Conservation (phyloP, 371 early-diverging fungal species). For the Mucor irregularis region DNA sequence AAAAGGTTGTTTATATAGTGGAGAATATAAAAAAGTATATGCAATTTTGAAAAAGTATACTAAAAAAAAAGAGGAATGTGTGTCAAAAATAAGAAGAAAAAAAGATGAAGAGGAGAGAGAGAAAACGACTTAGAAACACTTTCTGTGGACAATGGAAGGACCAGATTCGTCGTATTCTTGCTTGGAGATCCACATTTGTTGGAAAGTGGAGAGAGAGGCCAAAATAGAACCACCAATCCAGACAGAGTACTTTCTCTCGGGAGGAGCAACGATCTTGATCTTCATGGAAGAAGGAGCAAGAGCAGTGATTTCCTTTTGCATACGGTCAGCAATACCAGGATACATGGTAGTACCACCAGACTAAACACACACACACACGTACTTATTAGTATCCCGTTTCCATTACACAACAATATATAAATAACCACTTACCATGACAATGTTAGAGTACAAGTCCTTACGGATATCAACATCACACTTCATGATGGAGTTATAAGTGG, state of each 20-base stretch:
- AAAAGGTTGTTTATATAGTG: not conserved
- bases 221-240: constrained; percentile 99
- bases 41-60: not conserved
- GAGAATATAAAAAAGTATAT: no score
- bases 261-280: constrained; percentile 99
- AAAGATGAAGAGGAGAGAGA: not conserved
- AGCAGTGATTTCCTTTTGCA: constrained; percentile 98
- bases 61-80: not conserved
- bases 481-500: constrained; percentile 95
- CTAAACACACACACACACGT: constrained; percentile 10
- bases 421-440: constrained; percentile 72
- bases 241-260: constrained; percentile 99
- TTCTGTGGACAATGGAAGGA: constrained; percentile 98
- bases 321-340: constrained; percentile 97
- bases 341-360: constrained; percentile 92
- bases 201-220: constrained; percentile 99
- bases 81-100: constrained; percentile 1
- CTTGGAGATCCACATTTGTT: constrained; percentile 97
- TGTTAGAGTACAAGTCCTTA: constrained; percentile 95
- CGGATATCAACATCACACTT: constrained; percentile 98
- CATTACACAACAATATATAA: no score
- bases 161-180: constrained; percentile 98
- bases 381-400: constrained; percentile 7
- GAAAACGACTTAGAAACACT: constrained; percentile 85
- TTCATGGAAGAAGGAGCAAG: constrained; percentile 98